These are phyloP conservation scores for Xylariaceae sp. DNA, from an alignment of 2,329 filamentous ascomycete species.

Conservation along the genomic window DNA sequence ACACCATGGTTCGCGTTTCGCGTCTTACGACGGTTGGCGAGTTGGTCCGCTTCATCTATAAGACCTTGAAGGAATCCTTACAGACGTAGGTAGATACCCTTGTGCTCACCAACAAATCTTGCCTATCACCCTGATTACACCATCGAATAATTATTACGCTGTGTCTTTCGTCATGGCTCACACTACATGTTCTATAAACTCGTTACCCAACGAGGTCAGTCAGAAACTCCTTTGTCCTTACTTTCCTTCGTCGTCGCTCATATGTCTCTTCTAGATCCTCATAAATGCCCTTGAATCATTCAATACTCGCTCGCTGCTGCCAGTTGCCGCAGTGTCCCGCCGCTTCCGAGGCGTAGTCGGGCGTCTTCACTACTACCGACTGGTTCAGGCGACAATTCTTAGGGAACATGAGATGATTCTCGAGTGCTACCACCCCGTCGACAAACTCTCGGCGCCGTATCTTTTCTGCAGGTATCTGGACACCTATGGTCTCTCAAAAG, in stretches of 20 bases:
- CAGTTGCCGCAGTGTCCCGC: slow-evolving; percentile 56
- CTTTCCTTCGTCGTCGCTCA: slow-evolving; percentile 1
- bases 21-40: too few species aligned
- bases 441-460: slow-evolving; percentile 65
- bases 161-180: too few species aligned
- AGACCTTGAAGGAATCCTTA: too few species aligned
- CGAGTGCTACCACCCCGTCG: slow-evolving; percentile 74
- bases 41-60: too few species aligned
- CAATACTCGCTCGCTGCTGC: slow-evolving; percentile 50
- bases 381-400: slow-evolving; percentile 57
- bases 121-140: too few species aligned
- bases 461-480: slow-evolving; percentile 65
- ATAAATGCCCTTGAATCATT: slow-evolving; percentile 49
- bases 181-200: slow-evolving; percentile 21
- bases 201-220: slow-evolving; percentile 36
- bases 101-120: too few species aligned
- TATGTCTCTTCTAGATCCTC: slow-evolving; percentile 44
- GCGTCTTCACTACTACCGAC: slow-evolving; percentile 62
- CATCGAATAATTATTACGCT: too few species aligned
- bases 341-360: slow-evolving; percentile 63
- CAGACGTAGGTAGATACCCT: too few species aligned
- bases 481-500: slow-evolving; percentile 55
- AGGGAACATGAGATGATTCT: slow-evolving; percentile 67
- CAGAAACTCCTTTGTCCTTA: neutral
- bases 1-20: too few species aligned